Evolutionary conservation across 2,329 filamentous ascomycete species (phyloP), one percentile per base, ranked within the genome.

Genomic region (Penicillium frequentans): DNA sequence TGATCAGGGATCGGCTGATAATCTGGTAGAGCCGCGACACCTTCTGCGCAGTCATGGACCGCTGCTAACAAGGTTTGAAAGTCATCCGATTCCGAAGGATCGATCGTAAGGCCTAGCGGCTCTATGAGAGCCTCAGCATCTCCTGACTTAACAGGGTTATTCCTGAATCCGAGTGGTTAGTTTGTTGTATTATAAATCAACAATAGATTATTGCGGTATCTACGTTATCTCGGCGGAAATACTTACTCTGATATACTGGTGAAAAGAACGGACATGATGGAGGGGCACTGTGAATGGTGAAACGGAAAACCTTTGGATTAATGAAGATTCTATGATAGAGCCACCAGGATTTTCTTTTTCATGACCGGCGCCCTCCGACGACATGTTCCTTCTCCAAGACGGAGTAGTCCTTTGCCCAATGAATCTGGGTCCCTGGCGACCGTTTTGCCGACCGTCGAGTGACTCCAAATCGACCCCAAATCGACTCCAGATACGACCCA

Each of bases 1-100:
- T 69, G 61, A 49, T 82, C 75, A 1, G 78, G 70, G 0, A 64
- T 44, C 1, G 78, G 74, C 27, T 80, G 73, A 55, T 82, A 84
- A 56, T 84, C 81, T 1, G 79, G 77, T 0, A 83, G 66, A 13
- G 65, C 68, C 3, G 72, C 67, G 39, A 83, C 68, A 0, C 73
- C 71, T 51, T 81, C 75, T 1, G 81, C 81, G 39, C 79, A 80
- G 52, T 83, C 81, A 55, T 83, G 81, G 0, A 82, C 76, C 1
- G 80, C 81, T 19, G 80, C 80, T 0, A 83, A 72, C 1, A 83
- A 74, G 10, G 76, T 75, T 21, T 77, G 70, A 55, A 81, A 83
- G 57, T 83, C 79, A 21, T 67, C 67, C 0, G 71, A 71, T 39
- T 80, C 76, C 13, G 71, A 64, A 0, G 70, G 62, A 6, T 73